phyloP scores from a whole-genome alignment of 805 yeast species.

The Saturnispora quitensis region DNA sequence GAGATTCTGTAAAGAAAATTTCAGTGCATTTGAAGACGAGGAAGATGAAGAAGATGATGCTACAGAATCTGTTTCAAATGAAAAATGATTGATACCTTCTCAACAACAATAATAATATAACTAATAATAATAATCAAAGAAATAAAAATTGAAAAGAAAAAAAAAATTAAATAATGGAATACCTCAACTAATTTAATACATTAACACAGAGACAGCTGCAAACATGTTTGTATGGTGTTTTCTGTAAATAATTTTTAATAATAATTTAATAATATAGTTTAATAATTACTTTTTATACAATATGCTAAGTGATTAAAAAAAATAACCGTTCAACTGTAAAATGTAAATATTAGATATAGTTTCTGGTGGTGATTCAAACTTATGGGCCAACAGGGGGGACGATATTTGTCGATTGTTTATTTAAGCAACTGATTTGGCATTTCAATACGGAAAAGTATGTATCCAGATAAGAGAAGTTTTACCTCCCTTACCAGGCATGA shows the following conservation, averaged over 20 bases:
- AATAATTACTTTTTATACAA: background rate
- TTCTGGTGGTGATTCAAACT: too few species aligned
- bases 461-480: too few species aligned
- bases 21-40: constrained; percentile 27
- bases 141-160: background rate
- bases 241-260: too few species aligned
- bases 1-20: constrained; percentile 60
- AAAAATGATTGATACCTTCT: background rate
- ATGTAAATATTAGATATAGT: too few species aligned
- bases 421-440: too few species aligned
- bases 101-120: background rate
- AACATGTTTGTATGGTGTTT: background rate
- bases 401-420: too few species aligned
- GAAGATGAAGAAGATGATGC: constrained; percentile 9
- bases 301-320: too few species aligned
- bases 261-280: too few species aligned
- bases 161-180: background rate
- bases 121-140: background rate
- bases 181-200: background rate
- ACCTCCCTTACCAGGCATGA: too few species aligned
- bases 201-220: background rate
- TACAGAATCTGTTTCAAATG: background rate
- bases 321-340: too few species aligned
- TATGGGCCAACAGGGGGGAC: too few species aligned
- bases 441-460: too few species aligned